These are phyloP conservation scores for Sporisorium iseilematis-ciliati DNA, from an alignment of 1,284 basidiomycete species.

Conservation along the genomic window DNA sequence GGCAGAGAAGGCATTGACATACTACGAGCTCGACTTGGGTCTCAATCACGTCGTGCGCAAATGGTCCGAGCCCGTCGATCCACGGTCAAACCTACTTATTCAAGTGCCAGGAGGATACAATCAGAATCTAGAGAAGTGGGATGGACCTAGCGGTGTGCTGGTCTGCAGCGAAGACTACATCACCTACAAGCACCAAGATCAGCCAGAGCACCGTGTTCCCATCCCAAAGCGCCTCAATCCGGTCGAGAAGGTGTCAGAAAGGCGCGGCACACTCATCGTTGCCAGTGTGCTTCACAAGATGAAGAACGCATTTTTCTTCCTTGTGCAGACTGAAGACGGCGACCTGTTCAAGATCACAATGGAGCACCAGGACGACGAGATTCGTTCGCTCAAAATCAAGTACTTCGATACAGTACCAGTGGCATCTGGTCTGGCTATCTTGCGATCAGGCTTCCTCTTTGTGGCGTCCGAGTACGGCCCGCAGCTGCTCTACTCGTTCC, in stretches of 20 bases:
- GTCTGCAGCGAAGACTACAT: slow-evolving; percentile 69
- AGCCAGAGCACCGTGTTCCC: slow-evolving; percentile 65
- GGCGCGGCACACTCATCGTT: slow-evolving; percentile 62
- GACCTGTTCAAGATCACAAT: slow-evolving; percentile 69
- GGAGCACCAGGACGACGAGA: slow-evolving; percentile 68
- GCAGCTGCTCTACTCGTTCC: slow-evolving; percentile 67
- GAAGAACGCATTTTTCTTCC: slow-evolving; percentile 68
- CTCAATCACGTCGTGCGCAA: slow-evolving; percentile 69
- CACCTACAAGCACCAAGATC: slow-evolving; percentile 67
- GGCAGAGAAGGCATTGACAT: slow-evolving; percentile 64
- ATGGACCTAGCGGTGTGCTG: slow-evolving; percentile 68
- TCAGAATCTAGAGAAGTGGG: slow-evolving; percentile 66
- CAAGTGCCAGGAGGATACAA: slow-evolving; percentile 69
- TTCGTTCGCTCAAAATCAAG: slow-evolving; percentile 65
- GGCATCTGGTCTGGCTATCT: slow-evolving; percentile 61
- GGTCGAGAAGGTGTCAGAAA: slow-evolving; percentile 43
- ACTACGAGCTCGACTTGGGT: slow-evolving; percentile 69
- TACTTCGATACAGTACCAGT: slow-evolving; percentile 69
- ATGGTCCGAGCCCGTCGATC: slow-evolving; percentile 66
- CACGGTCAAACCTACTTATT: slow-evolving; percentile 60
- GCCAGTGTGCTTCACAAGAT: slow-evolving; percentile 68
- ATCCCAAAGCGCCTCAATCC: slow-evolving; percentile 66
- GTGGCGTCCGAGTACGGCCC: slow-evolving; percentile 65
- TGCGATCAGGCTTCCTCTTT: slow-evolving; percentile 68
- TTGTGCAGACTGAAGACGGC: slow-evolving; percentile 67